Percentiles rank a stretch among this genome's conserved stretches.
These are phyloP conservation scores for Xerocomellus dryophilus DNA, from an alignment of 768 basidiomycete genomes.

Conservation along the genomic window DNA sequence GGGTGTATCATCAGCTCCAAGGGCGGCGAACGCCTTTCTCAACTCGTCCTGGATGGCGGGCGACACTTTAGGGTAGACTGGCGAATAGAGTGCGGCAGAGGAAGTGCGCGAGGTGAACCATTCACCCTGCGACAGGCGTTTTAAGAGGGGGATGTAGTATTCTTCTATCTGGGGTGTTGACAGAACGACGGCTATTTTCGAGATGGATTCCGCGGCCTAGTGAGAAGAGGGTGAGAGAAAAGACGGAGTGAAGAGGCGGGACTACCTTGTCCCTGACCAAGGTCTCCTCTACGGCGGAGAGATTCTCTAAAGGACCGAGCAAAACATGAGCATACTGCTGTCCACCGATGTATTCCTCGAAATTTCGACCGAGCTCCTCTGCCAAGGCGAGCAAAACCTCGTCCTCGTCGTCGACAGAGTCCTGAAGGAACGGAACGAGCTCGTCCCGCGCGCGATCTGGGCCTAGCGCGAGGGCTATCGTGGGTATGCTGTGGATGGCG, in stretches of 20 bases:
- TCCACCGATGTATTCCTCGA: slow-evolving; percentile 94
- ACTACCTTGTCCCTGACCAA: slow-evolving; percentile 94
- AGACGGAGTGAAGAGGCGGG: not conserved
- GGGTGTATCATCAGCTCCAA: slow-evolving; percentile 93
- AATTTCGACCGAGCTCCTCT: slow-evolving; percentile 88
- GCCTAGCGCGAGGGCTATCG: slow-evolving; percentile 95
- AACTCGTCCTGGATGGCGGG: slow-evolving; percentile 79
- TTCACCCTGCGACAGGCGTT: slow-evolving; percentile 86
- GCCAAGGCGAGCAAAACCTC: slow-evolving; percentile 94
- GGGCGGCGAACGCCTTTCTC: slow-evolving; percentile 74
- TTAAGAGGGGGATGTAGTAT: slow-evolving; percentile 86
- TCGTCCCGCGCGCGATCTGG: slow-evolving; percentile 94
- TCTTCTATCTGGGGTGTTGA: slow-evolving; percentile 81
- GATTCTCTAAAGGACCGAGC: slow-evolving; percentile 89
- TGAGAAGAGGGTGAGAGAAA: slow-evolving; percentile 11
- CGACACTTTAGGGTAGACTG: slow-evolving; percentile 81
- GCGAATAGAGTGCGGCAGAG: slow-evolving; percentile 88
- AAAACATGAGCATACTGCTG: slow-evolving; percentile 81
- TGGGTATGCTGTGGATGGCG: slow-evolving; percentile 95
- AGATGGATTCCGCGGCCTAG: slow-evolving; percentile 94
- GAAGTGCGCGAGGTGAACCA: slow-evolving; percentile 99
- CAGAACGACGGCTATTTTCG: slow-evolving; percentile 78
- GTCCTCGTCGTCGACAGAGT: slow-evolving; percentile 99
- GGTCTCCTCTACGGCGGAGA: slow-evolving; percentile 96
- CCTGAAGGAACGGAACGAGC: slow-evolving; percentile 94